Conservation (phyloP, 1,139 yeast species). For the Pichia sp. region DNA sequence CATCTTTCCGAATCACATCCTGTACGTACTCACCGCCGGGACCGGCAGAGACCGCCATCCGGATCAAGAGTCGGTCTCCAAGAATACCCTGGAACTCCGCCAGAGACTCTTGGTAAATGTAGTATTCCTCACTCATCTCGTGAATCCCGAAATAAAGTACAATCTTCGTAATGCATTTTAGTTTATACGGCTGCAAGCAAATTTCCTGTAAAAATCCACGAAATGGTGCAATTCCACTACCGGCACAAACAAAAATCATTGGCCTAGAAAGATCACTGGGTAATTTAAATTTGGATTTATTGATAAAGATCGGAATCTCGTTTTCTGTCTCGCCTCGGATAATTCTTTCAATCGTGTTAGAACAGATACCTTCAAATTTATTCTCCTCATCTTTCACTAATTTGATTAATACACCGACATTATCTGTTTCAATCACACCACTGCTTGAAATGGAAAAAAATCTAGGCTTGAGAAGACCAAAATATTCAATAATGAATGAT, state of each 20-base stretch:
- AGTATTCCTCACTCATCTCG: constrained; percentile 58
- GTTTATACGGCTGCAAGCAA: constrained; percentile 25
- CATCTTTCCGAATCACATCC: constrained; percentile 45
- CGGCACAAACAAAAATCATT: constrained; percentile 91
- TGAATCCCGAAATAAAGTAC: constrained; percentile 85
- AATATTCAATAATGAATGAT: constrained; percentile 74
- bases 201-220: constrained; percentile 83
- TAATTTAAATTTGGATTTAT: constrained; percentile 89
- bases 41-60: constrained; percentile 83
- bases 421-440: background rate
- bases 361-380: constrained; percentile 73
- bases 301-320: constrained; percentile 76
- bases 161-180: constrained; percentile 54
- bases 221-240: constrained; percentile 98
- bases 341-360: constrained; percentile 75
- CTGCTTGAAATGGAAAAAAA: constrained; percentile 80
- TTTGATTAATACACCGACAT: constrained; percentile 66
- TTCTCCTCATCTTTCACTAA: constrained; percentile 52
- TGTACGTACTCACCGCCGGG: no score
- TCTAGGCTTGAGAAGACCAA: constrained; percentile 85
- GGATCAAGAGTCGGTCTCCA: constrained; percentile 61
- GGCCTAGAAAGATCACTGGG: constrained; percentile 81
- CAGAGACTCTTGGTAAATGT: constrained; percentile 54
- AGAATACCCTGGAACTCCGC: constrained; percentile 52
- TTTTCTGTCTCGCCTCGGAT: constrained; percentile 54